Evolutionary conservation across 176 grass and related monocot species (phyloP), one percentile per base, ranked within the genome.

Genomic region (Oryza australiensis): DNA sequence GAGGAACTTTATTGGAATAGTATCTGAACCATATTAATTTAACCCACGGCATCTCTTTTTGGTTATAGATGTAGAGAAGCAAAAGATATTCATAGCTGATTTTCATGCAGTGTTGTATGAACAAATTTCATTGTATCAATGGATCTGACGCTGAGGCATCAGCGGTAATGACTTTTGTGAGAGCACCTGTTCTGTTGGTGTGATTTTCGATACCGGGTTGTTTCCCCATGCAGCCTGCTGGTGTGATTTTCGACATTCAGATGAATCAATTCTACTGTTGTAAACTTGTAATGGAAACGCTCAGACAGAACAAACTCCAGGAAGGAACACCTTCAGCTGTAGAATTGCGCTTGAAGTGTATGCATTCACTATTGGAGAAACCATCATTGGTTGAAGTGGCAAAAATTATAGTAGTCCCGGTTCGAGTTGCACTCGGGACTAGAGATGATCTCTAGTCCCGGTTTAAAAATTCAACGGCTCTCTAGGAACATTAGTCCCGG

Each of bases 1-100:
- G n/a, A n/a, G n/a, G n/a, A n/a, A n/a, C n/a, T n/a, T n/a, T n/a
- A n/a, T n/a, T n/a, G n/a, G n/a, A n/a, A n/a, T n/a, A n/a, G n/a
- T n/a, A n/a, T n/a, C n/a, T n/a, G n/a, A n/a, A n/a, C n/a, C n/a
- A n/a, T n/a, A n/a, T n/a, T n/a, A n/a, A n/a, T n/a, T n/a, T n/a
- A n/a, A n/a, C n/a, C n/a, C n/a, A n/a, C n/a, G n/a, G n/a, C n/a
- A n/a, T n/a, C n/a, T n/a, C n/a, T n/a, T n/a, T n/a, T n/a, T n/a
- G n/a, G n/a, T n/a, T n/a, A n/a, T n/a, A n/a, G 4, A 4, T 65
- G 59, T 27, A 81, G 63, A 77, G 40, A 34, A 34, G 80, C 40
- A 42, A 78, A 78, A 30, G 9, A 73, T 43, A 34, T 37, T 59
- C 9, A 6, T 65, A 83, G 34, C 42, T 42, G 33, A 77, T 62